phyloP scores from a whole-genome alignment of 2,329 filamentous ascomycete species.

The Mycosphaerella sp. region DNA sequence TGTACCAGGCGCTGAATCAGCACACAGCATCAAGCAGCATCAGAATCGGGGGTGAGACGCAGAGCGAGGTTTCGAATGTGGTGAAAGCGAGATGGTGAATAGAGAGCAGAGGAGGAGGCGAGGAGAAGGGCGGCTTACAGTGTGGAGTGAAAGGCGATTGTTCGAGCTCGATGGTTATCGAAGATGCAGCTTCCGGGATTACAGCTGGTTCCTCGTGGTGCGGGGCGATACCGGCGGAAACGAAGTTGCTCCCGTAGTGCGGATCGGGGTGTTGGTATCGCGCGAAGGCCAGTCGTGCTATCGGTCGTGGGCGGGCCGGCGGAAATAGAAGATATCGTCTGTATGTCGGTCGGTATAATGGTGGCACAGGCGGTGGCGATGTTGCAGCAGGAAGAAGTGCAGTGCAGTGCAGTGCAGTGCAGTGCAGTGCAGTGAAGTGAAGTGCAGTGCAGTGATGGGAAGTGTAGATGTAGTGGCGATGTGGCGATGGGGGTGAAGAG shows the following conservation, averaged over 20 bases:
- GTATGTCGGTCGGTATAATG: slow-evolving; percentile 24
- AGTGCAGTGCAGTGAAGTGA: background rate
- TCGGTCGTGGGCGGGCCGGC: too few species aligned
- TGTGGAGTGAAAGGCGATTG: too few species aligned
- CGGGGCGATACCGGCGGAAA: slow-evolving; percentile 15
- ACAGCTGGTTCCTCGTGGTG: background rate
- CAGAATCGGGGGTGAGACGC: background rate
- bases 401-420: background rate
- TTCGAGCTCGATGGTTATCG: too few species aligned
- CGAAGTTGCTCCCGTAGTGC: too few species aligned
- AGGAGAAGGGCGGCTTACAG: too few species aligned
- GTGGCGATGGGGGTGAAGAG: too few species aligned
- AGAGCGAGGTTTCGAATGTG: background rate
- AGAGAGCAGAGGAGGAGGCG: too few species aligned
- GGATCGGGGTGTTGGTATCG: slow-evolving; percentile 1
- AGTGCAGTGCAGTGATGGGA: background rate
- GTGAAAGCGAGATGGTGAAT: too few species aligned
- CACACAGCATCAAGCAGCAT: background rate
- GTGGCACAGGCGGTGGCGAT: slow-evolving; percentile 25
- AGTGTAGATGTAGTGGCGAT: too few species aligned
- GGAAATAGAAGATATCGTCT: background rate
- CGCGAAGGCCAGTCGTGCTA: too few species aligned
- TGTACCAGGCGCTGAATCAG: background rate
- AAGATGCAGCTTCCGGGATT: too few species aligned
- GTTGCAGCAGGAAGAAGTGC: slow-evolving; percentile 1